Evolutionary conservation across 306 rosid species (phyloP).

Genomic region (Acacia crassicarpa): DNA sequence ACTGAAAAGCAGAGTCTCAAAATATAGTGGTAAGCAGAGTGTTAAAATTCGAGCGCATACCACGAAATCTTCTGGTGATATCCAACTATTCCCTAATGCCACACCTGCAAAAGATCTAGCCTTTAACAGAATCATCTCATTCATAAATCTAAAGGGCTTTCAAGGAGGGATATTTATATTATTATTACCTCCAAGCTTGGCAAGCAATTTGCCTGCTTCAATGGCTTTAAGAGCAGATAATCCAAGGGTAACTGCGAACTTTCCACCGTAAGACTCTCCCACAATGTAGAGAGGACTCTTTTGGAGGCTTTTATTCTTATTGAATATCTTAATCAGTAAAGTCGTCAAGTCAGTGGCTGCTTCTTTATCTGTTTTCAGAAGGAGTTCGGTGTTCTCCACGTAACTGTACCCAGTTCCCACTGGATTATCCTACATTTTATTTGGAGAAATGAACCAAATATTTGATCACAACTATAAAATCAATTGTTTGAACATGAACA

Average conservation of each 20-base stretch:
- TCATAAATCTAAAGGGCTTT: not conserved
- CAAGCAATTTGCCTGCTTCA: constrained; percentile 50
- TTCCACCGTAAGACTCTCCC: constrained; percentile 95
- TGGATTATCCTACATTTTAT: constrained; percentile 67
- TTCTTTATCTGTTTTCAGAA: constrained; percentile 71
- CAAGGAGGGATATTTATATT: not conserved
- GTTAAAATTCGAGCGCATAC: constrained; percentile 34
- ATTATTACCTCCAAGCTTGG: constrained; percentile 60
- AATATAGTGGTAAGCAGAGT: not conserved
- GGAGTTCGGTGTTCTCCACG: constrained; percentile 56
- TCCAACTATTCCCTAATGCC: constrained; percentile 90
- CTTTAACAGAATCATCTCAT: not conserved
- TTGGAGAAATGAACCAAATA: not conserved
- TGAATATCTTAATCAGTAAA: constrained; percentile 57
- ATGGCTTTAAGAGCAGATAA: constrained; percentile 65
- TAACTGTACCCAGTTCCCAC: constrained; percentile 92
- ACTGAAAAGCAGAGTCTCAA: not conserved
- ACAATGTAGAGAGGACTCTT: constrained; percentile 76
- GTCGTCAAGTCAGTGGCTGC: constrained; percentile 79
- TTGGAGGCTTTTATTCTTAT: constrained; percentile 50
- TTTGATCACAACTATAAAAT: not conserved
- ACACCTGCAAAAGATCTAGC: constrained; percentile 57
- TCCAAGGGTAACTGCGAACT: constrained; percentile 74
- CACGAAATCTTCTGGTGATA: constrained; percentile 92
- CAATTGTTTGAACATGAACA: not conserved